Percentiles rank a stretch among this genome's conserved stretches.
phyloP scores from a whole-genome alignment of 139 green algal genomes.

The Coelastrella sp. region DNA sequence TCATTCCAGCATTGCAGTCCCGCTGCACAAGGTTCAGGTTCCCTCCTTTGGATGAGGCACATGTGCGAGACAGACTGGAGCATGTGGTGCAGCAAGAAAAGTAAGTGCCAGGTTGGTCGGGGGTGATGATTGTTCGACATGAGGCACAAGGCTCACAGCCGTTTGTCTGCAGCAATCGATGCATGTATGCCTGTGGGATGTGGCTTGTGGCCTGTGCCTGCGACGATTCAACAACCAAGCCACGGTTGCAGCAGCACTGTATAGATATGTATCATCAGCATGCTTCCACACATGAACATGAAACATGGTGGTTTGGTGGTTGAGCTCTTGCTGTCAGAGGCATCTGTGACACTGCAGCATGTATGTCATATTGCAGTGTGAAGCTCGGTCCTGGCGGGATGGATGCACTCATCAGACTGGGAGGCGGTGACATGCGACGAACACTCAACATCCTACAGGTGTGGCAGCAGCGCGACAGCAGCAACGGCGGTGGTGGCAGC shows the following conservation, averaged over 20 bases:
- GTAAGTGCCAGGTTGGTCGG: too few relatives aligned
- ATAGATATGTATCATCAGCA: not conserved
- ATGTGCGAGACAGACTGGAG: slow-evolving; percentile 83
- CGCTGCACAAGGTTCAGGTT: slow-evolving; percentile 97
- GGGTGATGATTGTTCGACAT: too few relatives aligned
- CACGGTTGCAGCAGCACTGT: too few relatives aligned
- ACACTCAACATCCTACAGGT: slow-evolving; percentile 97
- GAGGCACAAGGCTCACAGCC: too few relatives aligned
- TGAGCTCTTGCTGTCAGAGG: too few relatives aligned
- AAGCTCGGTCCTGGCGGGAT: slow-evolving; percentile 79
- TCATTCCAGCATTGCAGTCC: slow-evolving; percentile 98
- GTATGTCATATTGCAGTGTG: slow-evolving; percentile 56
- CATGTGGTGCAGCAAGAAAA: slow-evolving; percentile 85
- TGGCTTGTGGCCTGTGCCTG: not conserved
- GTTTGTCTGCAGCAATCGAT: too few relatives aligned
- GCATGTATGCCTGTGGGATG: not conserved
- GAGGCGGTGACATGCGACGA: slow-evolving; percentile 94
- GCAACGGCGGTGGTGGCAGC: too few relatives aligned
- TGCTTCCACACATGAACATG: not conserved
- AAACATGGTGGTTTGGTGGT: not conserved
- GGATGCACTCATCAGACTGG: slow-evolving; percentile 87
- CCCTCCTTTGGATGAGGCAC: slow-evolving; percentile 80
- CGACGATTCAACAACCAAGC: not conserved
- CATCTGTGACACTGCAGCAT: not conserved
- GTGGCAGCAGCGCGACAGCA: too few relatives aligned